These are phyloP conservation scores for Termitomyces bulborhizus DNA, from an alignment of 768 basidiomycete genomes.

Conservation along the genomic window DNA sequence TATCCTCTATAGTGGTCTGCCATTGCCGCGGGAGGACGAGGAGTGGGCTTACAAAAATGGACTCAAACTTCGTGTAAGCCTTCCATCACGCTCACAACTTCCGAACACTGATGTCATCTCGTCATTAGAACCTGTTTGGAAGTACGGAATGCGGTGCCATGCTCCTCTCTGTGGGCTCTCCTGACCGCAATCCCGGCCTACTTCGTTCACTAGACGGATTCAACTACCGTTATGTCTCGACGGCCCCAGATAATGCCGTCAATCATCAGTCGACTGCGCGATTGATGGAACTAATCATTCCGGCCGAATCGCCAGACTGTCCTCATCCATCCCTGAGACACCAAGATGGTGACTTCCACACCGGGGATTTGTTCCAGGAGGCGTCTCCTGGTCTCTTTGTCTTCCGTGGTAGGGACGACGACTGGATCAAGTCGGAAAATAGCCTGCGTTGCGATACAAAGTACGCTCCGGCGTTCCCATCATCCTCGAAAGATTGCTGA, in stretches of 20 bases:
- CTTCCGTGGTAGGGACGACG: slow-evolving; percentile 58
- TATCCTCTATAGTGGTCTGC: slow-evolving; percentile 58
- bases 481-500: neutral
- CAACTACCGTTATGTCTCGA: slow-evolving; percentile 62
- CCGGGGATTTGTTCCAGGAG: slow-evolving; percentile 63
- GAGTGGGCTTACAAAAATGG: slow-evolving; percentile 62
- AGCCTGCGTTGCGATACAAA: slow-evolving; percentile 64
- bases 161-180: slow-evolving; percentile 53
- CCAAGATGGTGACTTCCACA: slow-evolving; percentile 59
- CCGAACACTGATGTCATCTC: slow-evolving; percentile 17
- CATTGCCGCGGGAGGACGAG: slow-evolving; percentile 66
- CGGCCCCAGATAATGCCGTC: slow-evolving; percentile 31
- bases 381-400: slow-evolving; percentile 41
- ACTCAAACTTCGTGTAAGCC: slow-evolving; percentile 55
- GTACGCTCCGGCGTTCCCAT: slow-evolving; percentile 25
- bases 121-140: slow-evolving; percentile 66
- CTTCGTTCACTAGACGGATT: slow-evolving; percentile 57
- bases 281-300: slow-evolving; percentile 55
- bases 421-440: slow-evolving; percentile 71
- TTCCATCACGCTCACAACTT: slow-evolving; percentile 11
- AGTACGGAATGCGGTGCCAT: slow-evolving; percentile 77
- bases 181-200: slow-evolving; percentile 42
- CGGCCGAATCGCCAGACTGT: slow-evolving; percentile 51
- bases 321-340: slow-evolving; percentile 45
- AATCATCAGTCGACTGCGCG: slow-evolving; percentile 40